Percentiles rank a stretch among this genome's conserved stretches.
phyloP scores from a whole-genome alignment of 805 yeast species.

The Candida koratica region DNA sequence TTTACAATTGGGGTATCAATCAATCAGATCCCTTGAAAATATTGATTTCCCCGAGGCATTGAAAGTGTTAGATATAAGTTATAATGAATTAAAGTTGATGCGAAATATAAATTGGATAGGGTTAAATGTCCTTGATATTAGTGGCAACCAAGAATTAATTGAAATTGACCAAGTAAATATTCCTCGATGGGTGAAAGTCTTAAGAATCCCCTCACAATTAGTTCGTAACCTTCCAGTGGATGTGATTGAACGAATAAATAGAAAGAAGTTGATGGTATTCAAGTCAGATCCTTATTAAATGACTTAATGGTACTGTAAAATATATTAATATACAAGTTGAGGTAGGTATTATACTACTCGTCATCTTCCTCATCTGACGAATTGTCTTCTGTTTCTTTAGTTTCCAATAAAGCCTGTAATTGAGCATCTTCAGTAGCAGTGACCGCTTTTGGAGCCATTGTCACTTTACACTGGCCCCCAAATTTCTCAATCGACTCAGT shows the following conservation, averaged over 20 bases:
- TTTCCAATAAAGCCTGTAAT: constrained; percentile 90
- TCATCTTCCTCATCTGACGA: constrained; percentile 78
- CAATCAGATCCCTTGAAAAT: constrained; percentile 35
- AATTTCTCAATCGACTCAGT: constrained; percentile 61
- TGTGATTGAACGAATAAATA: constrained; percentile 39
- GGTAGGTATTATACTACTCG: constrained; percentile 16
- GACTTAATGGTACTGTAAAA: neutral
- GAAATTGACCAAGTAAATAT: constrained; percentile 34
- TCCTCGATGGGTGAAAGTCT: constrained; percentile 37
- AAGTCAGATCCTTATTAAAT: constrained; percentile 13
- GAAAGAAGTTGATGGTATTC: constrained; percentile 26
- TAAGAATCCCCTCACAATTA: constrained; percentile 33
- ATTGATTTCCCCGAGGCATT: constrained; percentile 36
- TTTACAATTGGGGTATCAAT: constrained; percentile 37
- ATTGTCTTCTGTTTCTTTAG: constrained; percentile 84
- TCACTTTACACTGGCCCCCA: constrained; percentile 86
- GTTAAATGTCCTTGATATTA: constrained; percentile 32
- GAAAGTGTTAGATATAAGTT: constrained; percentile 30
- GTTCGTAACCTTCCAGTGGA: constrained; percentile 33
- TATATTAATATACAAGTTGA: constrained; percentile 7
- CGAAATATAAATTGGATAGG: constrained; percentile 36
- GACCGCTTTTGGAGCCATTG: constrained; percentile 98
- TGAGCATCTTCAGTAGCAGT: constrained; percentile 98
- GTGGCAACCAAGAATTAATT: constrained; percentile 40
- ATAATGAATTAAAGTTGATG: constrained; percentile 37